Evolutionary conservation across 441 rosid species (phyloP).

Genomic region (Theobroma grandiflorum): DNA sequence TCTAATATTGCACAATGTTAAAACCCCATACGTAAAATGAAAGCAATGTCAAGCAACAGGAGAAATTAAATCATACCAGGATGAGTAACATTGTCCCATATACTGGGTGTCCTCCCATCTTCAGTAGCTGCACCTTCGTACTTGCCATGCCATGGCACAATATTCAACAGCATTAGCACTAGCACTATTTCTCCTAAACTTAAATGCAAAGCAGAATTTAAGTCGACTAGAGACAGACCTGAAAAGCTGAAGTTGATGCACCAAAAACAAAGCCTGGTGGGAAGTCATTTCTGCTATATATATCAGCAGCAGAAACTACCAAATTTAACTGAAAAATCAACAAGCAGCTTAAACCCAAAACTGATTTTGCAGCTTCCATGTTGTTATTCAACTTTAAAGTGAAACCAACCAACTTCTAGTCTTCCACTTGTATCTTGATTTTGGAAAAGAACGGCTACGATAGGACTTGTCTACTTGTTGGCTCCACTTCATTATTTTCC

Average conservation of each 20-base stretch:
- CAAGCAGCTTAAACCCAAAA: background rate
- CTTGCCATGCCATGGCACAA: slow-evolving; percentile 24
- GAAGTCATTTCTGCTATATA: slow-evolving; percentile 54
- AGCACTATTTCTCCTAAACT: background rate
- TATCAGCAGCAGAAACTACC: slow-evolving; percentile 27
- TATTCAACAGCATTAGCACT: background rate
- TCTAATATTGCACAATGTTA: background rate
- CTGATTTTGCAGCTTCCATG: background rate
- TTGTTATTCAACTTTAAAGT: background rate
- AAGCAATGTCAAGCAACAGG: background rate
- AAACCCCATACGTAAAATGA: background rate
- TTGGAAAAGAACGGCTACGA: too few species aligned
- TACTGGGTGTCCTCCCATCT: slow-evolving; percentile 70
- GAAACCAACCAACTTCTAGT: background rate
- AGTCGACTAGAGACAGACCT: slow-evolving; percentile 38
- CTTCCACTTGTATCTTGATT: background rate
- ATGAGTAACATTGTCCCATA: slow-evolving; percentile 67
- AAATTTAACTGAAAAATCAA: background rate
- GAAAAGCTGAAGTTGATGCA: slow-evolving; percentile 71
- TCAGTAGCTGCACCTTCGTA: slow-evolving; percentile 76
- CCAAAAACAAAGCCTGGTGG: slow-evolving; percentile 66
- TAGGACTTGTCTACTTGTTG: too few species aligned
- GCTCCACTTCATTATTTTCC: too few species aligned
- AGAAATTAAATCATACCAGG: slow-evolving; percentile 36
- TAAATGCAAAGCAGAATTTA: background rate